Base-by-base conservation (phyloP, 139 green algal species). In the Zygnema circumcarinatum region DNA sequence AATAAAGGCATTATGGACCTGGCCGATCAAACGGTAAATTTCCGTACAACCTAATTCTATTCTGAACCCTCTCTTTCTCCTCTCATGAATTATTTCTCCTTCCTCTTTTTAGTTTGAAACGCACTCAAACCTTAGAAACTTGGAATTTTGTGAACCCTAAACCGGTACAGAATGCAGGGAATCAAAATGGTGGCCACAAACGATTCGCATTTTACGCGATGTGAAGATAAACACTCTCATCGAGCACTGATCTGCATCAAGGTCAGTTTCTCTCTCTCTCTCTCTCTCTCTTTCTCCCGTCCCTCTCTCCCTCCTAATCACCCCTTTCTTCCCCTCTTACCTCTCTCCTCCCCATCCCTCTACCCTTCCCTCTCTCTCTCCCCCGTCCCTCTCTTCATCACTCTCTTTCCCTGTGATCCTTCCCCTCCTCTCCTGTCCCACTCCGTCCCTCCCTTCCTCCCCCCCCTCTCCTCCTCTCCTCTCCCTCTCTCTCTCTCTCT, bases 131-230 rank as follows among this genome's bases (percentile, higher is more conserved):
- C 69, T 41, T 25, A 41, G 69, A 20, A n/a, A 25, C 11, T 78
- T 78, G 16, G 16, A 22, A 16, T 39, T 41, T 7, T 52, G 16
- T 78, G 69, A 41, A 38, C 16, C 35, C 69, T n/a, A 78, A 7
- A 20, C 35, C 16, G 35, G 35, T 39, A 78, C 3, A 39, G 3
- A 16, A 41, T 78, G 69, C 53, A 87, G 84, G 84, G 74, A 54
- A 53, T 89, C 2, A 81, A 89, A 32, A 21, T 90, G 29, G 80
- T 90, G 40, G 85, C 79, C 38, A 90, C 79, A 42, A 89, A 90
- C 32, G 85, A 88, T 42, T 89, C 79, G 40, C 85, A 89, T 67
- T 88, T 90, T 39, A 87, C 79, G 29, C 29, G 41, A 52, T 36
- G 25, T 29, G 36, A 36, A 1, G 85, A 90, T 52, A 33, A 72